Evolutionary conservation across 345 rosid species (phyloP).

Genomic region (Lumnitzera littorea): DNA sequence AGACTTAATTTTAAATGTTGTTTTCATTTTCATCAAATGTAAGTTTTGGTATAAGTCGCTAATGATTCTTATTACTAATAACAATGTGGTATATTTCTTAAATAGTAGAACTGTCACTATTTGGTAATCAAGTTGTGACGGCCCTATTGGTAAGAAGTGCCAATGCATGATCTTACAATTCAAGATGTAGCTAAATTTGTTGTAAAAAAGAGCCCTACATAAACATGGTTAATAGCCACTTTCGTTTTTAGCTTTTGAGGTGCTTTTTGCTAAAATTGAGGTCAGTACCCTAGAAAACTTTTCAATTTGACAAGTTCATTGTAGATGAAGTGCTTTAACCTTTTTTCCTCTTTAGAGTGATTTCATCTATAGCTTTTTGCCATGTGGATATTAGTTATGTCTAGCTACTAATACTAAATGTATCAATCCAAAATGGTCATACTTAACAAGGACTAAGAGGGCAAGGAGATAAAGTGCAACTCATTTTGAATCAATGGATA

Average conservation of each 20-base stretch:
- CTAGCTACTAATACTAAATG: too few relatives aligned
- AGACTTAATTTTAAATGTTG: too few relatives aligned
- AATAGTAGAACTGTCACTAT: background rate
- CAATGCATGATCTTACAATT: slow-evolving; percentile 70
- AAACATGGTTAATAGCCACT: slow-evolving; percentile 80
- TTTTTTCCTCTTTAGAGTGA: background rate
- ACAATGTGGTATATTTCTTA: background rate
- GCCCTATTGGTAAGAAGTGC: slow-evolving; percentile 62
- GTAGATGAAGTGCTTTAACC: background rate
- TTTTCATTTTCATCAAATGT: too few relatives aligned
- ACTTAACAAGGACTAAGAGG: too few relatives aligned
- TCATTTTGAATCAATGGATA: too few relatives aligned
- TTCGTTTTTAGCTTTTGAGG: slow-evolving; percentile 80
- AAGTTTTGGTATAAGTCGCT: too few relatives aligned
- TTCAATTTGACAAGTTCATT: too few relatives aligned
- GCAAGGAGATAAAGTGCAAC: too few relatives aligned
- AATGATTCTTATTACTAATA: too few relatives aligned
- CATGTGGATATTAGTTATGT: too few relatives aligned
- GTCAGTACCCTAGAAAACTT: slow-evolving; percentile 18
- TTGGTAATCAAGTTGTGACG: slow-evolving; percentile 41
- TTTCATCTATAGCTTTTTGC: background rate
- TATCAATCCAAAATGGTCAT: too few relatives aligned
- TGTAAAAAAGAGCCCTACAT: slow-evolving; percentile 42
- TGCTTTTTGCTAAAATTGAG: slow-evolving; percentile 78
- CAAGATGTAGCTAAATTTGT: slow-evolving; percentile 90